These are phyloP conservation scores for Triangularia verruculosa DNA, from an alignment of 2,329 filamentous ascomycete species.

Conservation along the genomic window DNA sequence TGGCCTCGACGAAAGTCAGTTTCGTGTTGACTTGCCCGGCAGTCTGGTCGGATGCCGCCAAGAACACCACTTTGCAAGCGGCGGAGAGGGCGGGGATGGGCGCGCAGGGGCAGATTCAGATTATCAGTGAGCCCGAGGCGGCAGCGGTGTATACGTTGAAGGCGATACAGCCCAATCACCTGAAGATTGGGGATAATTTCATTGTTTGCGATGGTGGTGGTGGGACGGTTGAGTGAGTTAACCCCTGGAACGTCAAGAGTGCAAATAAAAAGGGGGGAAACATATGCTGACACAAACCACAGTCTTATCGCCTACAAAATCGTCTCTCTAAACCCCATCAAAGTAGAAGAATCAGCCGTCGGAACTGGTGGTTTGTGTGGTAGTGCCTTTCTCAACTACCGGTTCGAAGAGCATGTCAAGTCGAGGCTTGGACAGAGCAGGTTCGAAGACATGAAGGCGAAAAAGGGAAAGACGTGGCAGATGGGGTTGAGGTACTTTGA, in stretches of 20 bases:
- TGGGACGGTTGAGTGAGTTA: constrained; percentile 63
- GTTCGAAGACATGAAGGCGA: constrained; percentile 73
- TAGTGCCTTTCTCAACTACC: constrained; percentile 75
- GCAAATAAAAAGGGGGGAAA: not conserved
- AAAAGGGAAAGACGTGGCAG: constrained; percentile 77
- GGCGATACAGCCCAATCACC: constrained; percentile 71
- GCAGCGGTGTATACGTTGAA: constrained; percentile 78
- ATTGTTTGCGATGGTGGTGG: constrained; percentile 62
- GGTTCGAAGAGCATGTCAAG: constrained; percentile 75
- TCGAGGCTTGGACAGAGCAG: constrained; percentile 61
- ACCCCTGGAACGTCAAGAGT: not conserved
- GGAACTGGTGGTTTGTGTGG: constrained; percentile 76
- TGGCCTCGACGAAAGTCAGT: constrained; percentile 71
- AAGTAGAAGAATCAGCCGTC: constrained; percentile 75
- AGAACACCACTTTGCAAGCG: constrained; percentile 75
- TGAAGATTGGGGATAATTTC: constrained; percentile 66
- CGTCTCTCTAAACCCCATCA: constrained; percentile 66
- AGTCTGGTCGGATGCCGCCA: constrained; percentile 83
- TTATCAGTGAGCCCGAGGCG: constrained; percentile 79
- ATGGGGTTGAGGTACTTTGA: constrained; percentile 78
- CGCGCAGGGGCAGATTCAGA: constrained; percentile 64
- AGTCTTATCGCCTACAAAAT: constrained; percentile 79
- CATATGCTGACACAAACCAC: constrained; percentile 17
- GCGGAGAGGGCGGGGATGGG: constrained; percentile 79
- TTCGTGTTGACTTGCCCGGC: constrained; percentile 80